A percentile compares a stretch with the other conserved stretches of the same genome.
These are phyloP conservation scores for Blattamonas nauphoetae DNA, from an alignment of 78 protist species.

Conservation along the genomic window DNA sequence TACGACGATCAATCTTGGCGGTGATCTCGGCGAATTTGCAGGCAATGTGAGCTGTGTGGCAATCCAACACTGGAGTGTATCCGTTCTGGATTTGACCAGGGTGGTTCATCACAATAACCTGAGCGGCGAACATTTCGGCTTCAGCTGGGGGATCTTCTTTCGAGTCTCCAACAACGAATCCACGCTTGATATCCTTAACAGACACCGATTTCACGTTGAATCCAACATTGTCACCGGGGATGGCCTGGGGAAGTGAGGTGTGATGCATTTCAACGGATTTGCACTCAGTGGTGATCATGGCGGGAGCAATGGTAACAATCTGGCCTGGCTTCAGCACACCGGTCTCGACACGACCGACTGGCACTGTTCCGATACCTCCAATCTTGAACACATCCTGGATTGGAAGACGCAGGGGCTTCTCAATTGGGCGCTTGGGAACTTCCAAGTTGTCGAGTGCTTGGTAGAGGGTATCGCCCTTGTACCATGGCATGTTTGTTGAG, in stretches of 20 bases:
- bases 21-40: slow-evolving; percentile 73
- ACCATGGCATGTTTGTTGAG: slow-evolving; percentile 79
- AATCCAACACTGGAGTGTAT: slow-evolving; percentile 87
- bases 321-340: slow-evolving; percentile 82
- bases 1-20: slow-evolving; percentile 75
- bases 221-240: slow-evolving; percentile 63
- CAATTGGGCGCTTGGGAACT: slow-evolving; percentile 79
- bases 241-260: slow-evolving; percentile 49
- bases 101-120: slow-evolving; percentile 88
- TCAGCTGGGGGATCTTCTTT: slow-evolving; percentile 72
- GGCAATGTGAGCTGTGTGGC: slow-evolving; percentile 96
- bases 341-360: slow-evolving; percentile 94
- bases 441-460: slow-evolving; percentile 74
- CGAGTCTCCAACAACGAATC: slow-evolving; percentile 76
- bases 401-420: slow-evolving; percentile 92
- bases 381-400: slow-evolving; percentile 94
- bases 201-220: slow-evolving; percentile 87
- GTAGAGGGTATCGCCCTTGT: slow-evolving; percentile 64
- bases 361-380: slow-evolving; percentile 92
- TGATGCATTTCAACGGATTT: slow-evolving; percentile 97
- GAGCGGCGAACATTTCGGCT: slow-evolving; percentile 75
- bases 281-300: slow-evolving; percentile 69
- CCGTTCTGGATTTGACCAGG: slow-evolving; percentile 84
- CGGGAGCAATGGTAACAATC: slow-evolving; percentile 82
- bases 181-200: slow-evolving; percentile 84